A percentile compares a stretch with the other conserved stretches of the same genome.
Conservation (phyloP, 1,284 basidiomycete species). For the Phenoliferia sp. region DNA sequence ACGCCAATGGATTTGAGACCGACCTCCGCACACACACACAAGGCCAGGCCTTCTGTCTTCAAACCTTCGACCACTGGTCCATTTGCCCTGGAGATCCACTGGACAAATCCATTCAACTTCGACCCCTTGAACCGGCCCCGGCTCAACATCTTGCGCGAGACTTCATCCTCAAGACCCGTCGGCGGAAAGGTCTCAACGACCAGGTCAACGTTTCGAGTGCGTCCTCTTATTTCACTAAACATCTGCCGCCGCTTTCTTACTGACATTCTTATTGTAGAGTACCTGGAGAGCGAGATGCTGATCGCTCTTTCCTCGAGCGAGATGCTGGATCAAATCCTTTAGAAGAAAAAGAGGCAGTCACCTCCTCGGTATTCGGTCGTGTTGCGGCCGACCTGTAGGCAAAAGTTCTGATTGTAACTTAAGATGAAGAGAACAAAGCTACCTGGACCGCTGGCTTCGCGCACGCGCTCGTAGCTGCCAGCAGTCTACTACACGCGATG, state of each 20-base stretch:
- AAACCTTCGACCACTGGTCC: conserved; percentile 97
- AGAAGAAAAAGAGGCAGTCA: background rate
- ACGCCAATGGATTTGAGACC: conserved; percentile 98
- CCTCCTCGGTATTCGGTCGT: too few species aligned
- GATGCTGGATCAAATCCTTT: conserved; percentile 7
- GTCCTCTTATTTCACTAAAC: conserved; percentile 9
- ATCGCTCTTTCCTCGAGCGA: conserved; percentile 20
- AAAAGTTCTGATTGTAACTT: too few species aligned
- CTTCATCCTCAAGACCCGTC: conserved; percentile 89
- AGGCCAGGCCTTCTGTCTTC: conserved; percentile 94
- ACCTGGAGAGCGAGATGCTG: conserved; percentile 18
- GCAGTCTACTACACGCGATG: too few species aligned
- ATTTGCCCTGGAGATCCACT: conserved; percentile 97
- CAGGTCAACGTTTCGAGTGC: conserved; percentile 27
- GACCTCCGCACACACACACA: conserved; percentile 95
- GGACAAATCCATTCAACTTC: conserved; percentile 88
- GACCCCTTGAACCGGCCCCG: conserved; percentile 93
- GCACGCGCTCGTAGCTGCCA: too few species aligned
- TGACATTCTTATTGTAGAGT: background rate
- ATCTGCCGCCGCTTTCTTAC: background rate
- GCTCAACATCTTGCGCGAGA: conserved; percentile 71
- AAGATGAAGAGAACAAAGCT: too few species aligned
- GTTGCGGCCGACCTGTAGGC: too few species aligned
- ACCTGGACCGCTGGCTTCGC: too few species aligned
- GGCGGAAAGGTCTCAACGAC: conserved; percentile 69